These are phyloP conservation scores for Skeletonema grethae DNA, from an alignment of 108 stramenopile genomes.

Conservation along the genomic window DNA sequence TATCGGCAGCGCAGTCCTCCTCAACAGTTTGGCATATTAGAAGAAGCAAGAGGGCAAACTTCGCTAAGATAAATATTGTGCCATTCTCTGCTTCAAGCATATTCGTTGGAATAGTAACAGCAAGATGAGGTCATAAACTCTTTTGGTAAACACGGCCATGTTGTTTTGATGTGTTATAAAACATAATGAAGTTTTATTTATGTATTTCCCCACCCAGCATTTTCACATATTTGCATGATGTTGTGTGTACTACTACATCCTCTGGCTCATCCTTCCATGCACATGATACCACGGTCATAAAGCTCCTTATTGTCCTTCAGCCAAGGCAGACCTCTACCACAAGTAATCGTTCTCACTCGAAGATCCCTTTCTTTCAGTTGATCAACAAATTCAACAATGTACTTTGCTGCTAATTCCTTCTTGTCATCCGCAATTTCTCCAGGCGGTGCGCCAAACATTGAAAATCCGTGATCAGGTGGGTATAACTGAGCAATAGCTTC, in stretches of 20 bases:
- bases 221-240: not conserved
- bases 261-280: conserved; percentile 1
- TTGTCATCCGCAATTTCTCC: not conserved
- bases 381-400: not conserved
- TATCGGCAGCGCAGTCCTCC: no score
- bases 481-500: conserved; percentile 1
- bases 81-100: no score
- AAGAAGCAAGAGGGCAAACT: no score
- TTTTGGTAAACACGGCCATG: no score
- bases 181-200: no score
- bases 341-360: not conserved
- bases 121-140: no score
- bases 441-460: not conserved
- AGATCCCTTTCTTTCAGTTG: not conserved
- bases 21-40: no score
- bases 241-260: not conserved
- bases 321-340: not conserved
- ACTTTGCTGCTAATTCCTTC: not conserved
- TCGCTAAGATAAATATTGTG: no score
- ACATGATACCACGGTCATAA: not conserved
- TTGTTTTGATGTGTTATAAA: no score
- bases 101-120: no score
- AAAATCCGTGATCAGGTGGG: not conserved
- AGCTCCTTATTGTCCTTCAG: not conserved
- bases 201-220: not conserved